Percentiles rank a stretch among this genome's conserved stretches.
Evolutionary conservation across 768 basidiomycete genomes (phyloP).

Genomic region (Boletus fagicola): DNA sequence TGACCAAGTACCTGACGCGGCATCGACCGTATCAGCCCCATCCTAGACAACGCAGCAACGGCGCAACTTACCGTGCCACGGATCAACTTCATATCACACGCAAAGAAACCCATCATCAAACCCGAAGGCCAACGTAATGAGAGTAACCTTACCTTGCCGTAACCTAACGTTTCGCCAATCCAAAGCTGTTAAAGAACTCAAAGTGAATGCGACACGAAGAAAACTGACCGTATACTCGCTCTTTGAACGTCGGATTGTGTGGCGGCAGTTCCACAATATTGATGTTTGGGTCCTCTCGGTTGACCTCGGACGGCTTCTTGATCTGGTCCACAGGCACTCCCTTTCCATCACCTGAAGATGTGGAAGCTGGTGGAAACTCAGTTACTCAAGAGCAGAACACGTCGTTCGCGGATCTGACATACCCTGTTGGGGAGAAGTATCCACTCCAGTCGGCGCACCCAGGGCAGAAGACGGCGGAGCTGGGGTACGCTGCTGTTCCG

Average conservation of each 20-base stretch:
- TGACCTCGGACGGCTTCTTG: conserved; percentile 26
- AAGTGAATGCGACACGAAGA: background rate
- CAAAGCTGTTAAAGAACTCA: background rate
- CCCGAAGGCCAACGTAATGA: background rate
- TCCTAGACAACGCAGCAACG: conserved; percentile 4
- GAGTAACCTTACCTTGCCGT: conserved; percentile 25
- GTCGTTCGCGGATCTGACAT: conserved; percentile 1
- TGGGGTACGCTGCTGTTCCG: conserved; percentile 4
- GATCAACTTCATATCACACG: conserved; percentile 19
- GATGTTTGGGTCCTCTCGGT: conserved; percentile 24
- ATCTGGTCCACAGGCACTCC: conserved; percentile 32
- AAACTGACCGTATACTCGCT: conserved; percentile 52
- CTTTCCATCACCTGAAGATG: conserved; percentile 36
- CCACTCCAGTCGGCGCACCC: conserved; percentile 27
- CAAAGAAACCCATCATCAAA: conserved; percentile 3
- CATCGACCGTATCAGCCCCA: background rate
- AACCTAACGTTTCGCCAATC: conserved; percentile 21
- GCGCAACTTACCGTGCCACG: conserved; percentile 29
- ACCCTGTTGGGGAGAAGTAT: conserved; percentile 42
- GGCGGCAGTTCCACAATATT: conserved; percentile 26
- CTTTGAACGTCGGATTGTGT: conserved; percentile 51
- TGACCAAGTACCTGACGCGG: conserved; percentile 28
- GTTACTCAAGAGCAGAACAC: background rate
- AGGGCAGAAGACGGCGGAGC: conserved; percentile 24
- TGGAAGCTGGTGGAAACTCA: conserved; percentile 29